These are phyloP conservation scores for Cystobasidium slooffiae DNA, from an alignment of 1,284 basidiomycete genomes.

Conservation along the genomic window DNA sequence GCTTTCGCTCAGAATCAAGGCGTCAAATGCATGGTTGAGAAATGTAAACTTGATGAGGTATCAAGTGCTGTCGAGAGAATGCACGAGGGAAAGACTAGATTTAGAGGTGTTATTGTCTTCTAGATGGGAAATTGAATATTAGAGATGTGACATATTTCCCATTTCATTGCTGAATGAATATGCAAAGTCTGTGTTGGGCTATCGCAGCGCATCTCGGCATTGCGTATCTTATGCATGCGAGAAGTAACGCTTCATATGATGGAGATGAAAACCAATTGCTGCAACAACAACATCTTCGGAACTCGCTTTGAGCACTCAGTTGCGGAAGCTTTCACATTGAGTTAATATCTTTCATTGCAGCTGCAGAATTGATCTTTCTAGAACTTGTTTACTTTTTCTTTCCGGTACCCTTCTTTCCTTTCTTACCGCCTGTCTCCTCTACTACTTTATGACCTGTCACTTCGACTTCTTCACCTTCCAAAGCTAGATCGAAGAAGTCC, in stretches of 20 bases:
- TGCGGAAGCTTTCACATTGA: too few relatives aligned
- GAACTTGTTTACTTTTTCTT: constrained; percentile 15
- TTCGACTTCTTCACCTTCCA: constrained; percentile 38
- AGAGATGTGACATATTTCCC: neutral
- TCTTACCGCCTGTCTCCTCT: constrained; percentile 35
- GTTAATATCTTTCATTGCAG: too few relatives aligned
- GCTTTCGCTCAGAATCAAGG: constrained; percentile 39
- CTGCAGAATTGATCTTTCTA: too few relatives aligned
- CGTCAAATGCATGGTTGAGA: constrained; percentile 57
- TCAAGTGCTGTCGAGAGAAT: constrained; percentile 57
- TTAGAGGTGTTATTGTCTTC: constrained; percentile 53
- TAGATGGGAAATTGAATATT: neutral
- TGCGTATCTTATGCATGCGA: too few relatives aligned
- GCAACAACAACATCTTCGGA: too few relatives aligned
- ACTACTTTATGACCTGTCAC: constrained; percentile 28
- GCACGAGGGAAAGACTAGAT: constrained; percentile 55
- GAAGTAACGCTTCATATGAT: too few relatives aligned
- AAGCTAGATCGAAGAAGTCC: constrained; percentile 29
- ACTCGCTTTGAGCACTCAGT: too few relatives aligned
- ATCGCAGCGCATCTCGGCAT: too few relatives aligned
- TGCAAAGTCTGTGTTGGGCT: too few relatives aligned
- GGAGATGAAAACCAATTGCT: too few relatives aligned
- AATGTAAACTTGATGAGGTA: constrained; percentile 56
- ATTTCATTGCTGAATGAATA: too few relatives aligned
- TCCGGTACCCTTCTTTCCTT: constrained; percentile 30